A percentile compares a stretch with the other conserved stretches of the same genome.
phyloP scores from a whole-genome alignment of 768 basidiomycete genomes.

The Hericium alpestre region DNA sequence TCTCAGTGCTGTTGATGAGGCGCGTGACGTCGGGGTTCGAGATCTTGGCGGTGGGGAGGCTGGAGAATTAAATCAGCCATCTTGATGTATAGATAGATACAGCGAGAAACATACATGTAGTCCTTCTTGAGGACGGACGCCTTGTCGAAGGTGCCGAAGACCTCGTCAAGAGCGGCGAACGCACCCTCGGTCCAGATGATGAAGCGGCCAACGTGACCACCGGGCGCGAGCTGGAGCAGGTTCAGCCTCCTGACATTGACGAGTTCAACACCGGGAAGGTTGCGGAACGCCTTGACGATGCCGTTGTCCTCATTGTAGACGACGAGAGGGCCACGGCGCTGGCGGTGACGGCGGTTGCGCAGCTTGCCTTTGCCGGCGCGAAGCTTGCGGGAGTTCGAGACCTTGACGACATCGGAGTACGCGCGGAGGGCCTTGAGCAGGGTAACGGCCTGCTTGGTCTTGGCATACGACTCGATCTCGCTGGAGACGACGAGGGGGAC shows the following conservation, averaged over 20 bases:
- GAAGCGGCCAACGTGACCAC: slow-evolving; percentile 98
- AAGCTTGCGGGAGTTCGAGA: slow-evolving; percentile 92
- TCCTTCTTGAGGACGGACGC: slow-evolving; percentile 80
- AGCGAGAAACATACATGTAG: slow-evolving; percentile 48
- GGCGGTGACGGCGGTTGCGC: slow-evolving; percentile 92
- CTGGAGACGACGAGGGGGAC: slow-evolving; percentile 86
- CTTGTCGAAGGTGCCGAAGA: slow-evolving; percentile 93
- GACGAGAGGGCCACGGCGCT: slow-evolving; percentile 93
- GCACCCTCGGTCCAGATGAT: slow-evolving; percentile 98
- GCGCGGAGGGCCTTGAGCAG: slow-evolving; percentile 87
- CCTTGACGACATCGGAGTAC: slow-evolving; percentile 89
- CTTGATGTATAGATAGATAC: not conserved
- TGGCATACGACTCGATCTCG: slow-evolving; percentile 75
- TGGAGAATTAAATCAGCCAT: slow-evolving; percentile 19
- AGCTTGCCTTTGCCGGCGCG: slow-evolving; percentile 96
- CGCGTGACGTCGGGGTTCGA: slow-evolving; percentile 93
- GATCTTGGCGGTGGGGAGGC: slow-evolving; percentile 94
- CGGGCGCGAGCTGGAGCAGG: slow-evolving; percentile 97
- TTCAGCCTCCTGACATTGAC: slow-evolving; percentile 91
- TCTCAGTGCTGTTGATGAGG: slow-evolving; percentile 96
- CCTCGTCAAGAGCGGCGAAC: slow-evolving; percentile 84
- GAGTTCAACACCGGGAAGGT: slow-evolving; percentile 95
- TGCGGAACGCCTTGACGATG: slow-evolving; percentile 97
- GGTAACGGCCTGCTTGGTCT: slow-evolving; percentile 94
- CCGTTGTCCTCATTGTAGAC: slow-evolving; percentile 97